Evolutionary conservation across 2,329 filamentous ascomycete species (phyloP).

Genomic region (Fusarium verticillioides): DNA sequence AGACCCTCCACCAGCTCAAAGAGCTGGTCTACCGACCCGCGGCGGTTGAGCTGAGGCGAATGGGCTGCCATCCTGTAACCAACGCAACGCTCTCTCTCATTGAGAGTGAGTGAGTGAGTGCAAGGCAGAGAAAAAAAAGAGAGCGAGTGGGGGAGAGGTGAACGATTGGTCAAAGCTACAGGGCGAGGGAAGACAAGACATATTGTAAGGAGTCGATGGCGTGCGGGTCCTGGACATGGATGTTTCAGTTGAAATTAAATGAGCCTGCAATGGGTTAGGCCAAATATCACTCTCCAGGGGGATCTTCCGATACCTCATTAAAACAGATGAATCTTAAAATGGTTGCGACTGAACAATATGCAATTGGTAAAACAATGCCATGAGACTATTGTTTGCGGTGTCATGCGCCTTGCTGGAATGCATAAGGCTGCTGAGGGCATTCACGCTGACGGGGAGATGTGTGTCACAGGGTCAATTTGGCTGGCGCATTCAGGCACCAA

Average conservation of each 20-base stretch:
- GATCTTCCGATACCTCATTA: slow-evolving; percentile 18
- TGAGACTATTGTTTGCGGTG: not conserved
- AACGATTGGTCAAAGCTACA: slow-evolving; percentile 32
- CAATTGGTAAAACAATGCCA: not conserved
- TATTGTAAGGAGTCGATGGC: slow-evolving; percentile 9
- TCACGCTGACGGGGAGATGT: not conserved
- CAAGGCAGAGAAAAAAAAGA: not conserved
- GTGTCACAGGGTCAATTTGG: not conserved
- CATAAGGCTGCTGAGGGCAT: not conserved
- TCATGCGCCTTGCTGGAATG: not conserved
- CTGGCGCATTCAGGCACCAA: not conserved
- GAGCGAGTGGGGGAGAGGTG: slow-evolving; percentile 11
- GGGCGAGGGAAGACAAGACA: not conserved
- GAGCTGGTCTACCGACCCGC: slow-evolving; percentile 39
- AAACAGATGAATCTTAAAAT: not conserved
- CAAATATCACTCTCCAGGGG: slow-evolving; percentile 8
- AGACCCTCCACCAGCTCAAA: slow-evolving; percentile 38
- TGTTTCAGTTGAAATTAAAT: slow-evolving; percentile 27
- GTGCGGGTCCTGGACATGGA: slow-evolving; percentile 11
- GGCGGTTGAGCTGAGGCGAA: slow-evolving; percentile 13
- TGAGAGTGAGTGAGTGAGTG: not conserved
- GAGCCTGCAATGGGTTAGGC: slow-evolving; percentile 14
- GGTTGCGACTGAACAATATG: not conserved
- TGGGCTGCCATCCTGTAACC: slow-evolving; percentile 18
- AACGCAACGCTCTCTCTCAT: slow-evolving; percentile 11